Base-by-base conservation (phyloP, 805 yeast genomes). In the Zygotorulaspora chibaensis region DNA sequence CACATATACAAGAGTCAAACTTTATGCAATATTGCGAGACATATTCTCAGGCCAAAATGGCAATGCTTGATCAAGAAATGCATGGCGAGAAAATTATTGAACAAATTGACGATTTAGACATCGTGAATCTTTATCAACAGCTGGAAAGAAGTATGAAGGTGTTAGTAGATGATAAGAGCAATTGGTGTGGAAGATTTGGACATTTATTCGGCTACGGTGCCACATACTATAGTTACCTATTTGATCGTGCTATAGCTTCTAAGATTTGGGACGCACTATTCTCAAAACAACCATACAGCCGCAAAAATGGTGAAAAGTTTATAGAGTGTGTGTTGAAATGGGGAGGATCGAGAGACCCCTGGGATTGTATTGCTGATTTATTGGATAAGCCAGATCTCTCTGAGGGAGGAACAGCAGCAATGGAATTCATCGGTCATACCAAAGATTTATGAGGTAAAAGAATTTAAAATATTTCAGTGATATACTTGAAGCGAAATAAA, bases 131-230 rank as follows among this genome's bases (percentile, higher is more conserved):
- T 4, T 89, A 87, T 58, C 90, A 87, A 56, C 67, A 73, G 8
- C 60, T 87, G 23, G 96, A 87, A 60, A 56, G 64, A 3, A 65
- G 76, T 20, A 60, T 83, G 43, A 69, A 76, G 34, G 78, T 88
- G 2, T 81, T 86, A 57, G 79, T 84, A 2, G 91, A 87, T 54
- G 66, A 72, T 15, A 70, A 76, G 52, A 82, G 95, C 1, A 83
- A 82, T 20, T 90, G 97, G 96, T 95, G 87, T 46, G 97, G 95
- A 1, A 87, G 83, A 60, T 90, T 93, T 66, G 95, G 96, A 1
- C 99, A 93, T 61, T 68, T 93, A 34, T 86, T 84, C 55, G 88
- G 96, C 0, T 93, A 93, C 60, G 98, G 98, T 1, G 87, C 97
- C 0, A 86, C 90, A 0, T 93, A 93, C 61, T 93, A 93, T 67